Evolutionary conservation across 139 green algal species (phyloP), one percentile per base, ranked within the genome.

Genomic region (Yamagishiella unicocca): DNA sequence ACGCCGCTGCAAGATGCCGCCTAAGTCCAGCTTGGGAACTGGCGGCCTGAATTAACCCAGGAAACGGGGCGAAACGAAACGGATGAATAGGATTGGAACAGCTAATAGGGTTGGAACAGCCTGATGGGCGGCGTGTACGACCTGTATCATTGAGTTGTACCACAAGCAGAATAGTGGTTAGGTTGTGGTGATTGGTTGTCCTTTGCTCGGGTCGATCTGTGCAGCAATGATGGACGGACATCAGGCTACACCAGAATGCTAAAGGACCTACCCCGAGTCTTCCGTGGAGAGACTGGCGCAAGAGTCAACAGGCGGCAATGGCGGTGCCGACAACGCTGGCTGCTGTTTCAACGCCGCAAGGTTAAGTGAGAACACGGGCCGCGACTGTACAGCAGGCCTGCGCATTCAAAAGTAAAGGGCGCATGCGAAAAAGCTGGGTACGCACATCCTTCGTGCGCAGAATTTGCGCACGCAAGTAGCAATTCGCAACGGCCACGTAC

Each of bases 11-110:
- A 87, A 50, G 66, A 87, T 87, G 46, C 82, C 66, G 12, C 67
- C 67, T 24, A 87, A 67, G 67, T 87, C 35, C 33, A 87, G 66
- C 82, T 87, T 87, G 24, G 82, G 82, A 35, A 87, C 82, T 25
- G 82, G 82, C 19, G 62, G 67, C 82, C 67, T 87, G 55, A 72
- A 22, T 9, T 9, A 67, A 6, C 29, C 24, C 25, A 31, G 64
- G 9, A 72, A 43, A 19, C 6, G 4, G 6, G 19, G 29, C 7
- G 7, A 40, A 7, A 72, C 21, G 29, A 31, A 31, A 21, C 9
- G 64, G 8, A 43, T 43, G 64, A 6, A 40, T 43, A 10, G 4
- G 31, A 40, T 10, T 22, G n/a, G 64, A 22, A 42, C 24, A 8
- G 22, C 4, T 6, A 8, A 72, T 19, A 40, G 29, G n/a, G 64